Conservation (phyloP, 75 land plant species). For the Picea glauca region DNA sequence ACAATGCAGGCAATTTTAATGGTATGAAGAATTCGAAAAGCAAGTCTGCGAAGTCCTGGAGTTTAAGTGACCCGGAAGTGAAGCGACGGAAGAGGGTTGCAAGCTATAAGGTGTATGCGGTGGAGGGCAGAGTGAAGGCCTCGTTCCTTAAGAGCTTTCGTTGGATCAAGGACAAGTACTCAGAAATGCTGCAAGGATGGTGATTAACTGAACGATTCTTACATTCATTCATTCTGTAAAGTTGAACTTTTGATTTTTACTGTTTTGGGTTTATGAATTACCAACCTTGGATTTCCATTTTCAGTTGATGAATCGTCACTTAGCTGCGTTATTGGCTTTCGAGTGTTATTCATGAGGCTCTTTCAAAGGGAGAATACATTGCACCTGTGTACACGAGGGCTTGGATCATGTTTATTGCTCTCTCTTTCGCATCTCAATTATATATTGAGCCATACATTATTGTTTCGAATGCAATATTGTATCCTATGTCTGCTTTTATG, state of each 20-base stretch:
- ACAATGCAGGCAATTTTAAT: neutral
- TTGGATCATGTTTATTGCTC: too few species aligned
- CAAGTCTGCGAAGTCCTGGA: constrained; percentile 13
- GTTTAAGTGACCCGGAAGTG: constrained; percentile 38
- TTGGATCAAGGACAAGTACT: constrained; percentile 50
- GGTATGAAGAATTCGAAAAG: neutral
- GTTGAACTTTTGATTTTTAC: neutral
- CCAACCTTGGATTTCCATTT: too few species aligned
- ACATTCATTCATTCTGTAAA: neutral
- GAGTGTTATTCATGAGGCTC: too few species aligned
- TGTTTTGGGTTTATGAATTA: neutral
- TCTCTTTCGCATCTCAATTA: too few species aligned
- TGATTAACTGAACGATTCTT: neutral
- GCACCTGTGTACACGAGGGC: too few species aligned
- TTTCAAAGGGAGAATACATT: too few species aligned
- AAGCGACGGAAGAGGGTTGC: constrained; percentile 50
- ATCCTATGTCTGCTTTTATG: too few species aligned
- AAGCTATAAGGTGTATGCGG: constrained; percentile 44
- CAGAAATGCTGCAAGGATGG: constrained; percentile 26
- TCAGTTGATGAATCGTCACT: too few species aligned
- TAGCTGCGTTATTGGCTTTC: too few species aligned
- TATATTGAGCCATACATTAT: too few species aligned
- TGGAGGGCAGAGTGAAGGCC: constrained; percentile 49
- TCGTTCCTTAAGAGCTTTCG: constrained; percentile 41
- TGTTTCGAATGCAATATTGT: too few species aligned